A percentile compares a stretch with the other conserved stretches of the same genome.
Evolutionary conservation across 805 yeast species (phyloP).

Genomic region (Teunomyces pallodes): DNA sequence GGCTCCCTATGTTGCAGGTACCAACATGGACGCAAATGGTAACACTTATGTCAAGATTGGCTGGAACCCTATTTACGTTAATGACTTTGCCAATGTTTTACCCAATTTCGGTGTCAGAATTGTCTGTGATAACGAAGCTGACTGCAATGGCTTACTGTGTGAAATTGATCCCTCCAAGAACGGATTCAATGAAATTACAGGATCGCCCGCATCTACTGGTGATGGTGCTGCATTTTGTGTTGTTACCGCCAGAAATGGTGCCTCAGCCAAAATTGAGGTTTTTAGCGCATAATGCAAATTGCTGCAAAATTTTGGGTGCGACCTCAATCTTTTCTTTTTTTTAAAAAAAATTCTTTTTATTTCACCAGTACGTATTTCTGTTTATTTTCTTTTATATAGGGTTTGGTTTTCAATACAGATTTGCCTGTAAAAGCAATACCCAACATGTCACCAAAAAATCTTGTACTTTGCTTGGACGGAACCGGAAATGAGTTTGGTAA

Average conservation of each 20-base stretch:
- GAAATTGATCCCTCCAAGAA: constrained; percentile 69
- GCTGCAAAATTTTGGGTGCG: background rate
- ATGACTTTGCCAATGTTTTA: constrained; percentile 50
- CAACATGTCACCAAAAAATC: constrained; percentile 29
- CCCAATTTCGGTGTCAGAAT: constrained; percentile 74
- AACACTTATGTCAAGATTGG: constrained; percentile 82
- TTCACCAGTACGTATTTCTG: background rate
- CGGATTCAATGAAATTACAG: constrained; percentile 55
- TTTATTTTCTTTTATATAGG: constrained; percentile 1
- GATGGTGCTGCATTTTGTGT: constrained; percentile 77
- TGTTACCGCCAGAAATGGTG: constrained; percentile 65
- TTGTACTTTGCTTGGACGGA: constrained; percentile 62
- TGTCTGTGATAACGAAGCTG: constrained; percentile 64
- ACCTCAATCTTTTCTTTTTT: background rate
- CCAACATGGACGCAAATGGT: constrained; percentile 68
- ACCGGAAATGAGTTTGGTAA: constrained; percentile 59
- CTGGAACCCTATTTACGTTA: constrained; percentile 86
- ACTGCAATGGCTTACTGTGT: constrained; percentile 78
- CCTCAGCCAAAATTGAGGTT: constrained; percentile 71
- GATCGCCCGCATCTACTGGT: constrained; percentile 42
- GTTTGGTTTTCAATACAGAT: constrained; percentile 4
- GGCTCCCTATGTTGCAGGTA: constrained; percentile 93
- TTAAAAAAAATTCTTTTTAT: background rate
- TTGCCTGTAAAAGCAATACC: background rate
- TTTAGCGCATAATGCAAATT: constrained; percentile 32